phyloP scores from a whole-genome alignment of 2,329 filamentous ascomycete genomes.

The Rhinocladiella mackenziei region DNA sequence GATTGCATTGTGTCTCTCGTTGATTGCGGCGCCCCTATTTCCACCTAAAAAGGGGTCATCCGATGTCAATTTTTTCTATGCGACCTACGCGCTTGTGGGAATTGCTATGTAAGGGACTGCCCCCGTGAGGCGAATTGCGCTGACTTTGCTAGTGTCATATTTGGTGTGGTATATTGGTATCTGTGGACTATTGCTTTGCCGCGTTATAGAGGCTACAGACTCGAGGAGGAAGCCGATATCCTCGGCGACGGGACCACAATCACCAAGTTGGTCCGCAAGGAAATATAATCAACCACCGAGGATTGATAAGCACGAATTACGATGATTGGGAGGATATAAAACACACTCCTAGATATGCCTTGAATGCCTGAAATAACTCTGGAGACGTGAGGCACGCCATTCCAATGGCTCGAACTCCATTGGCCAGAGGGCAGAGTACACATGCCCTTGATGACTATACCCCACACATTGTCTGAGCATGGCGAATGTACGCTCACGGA shows the following conservation, averaged over 20 bases:
- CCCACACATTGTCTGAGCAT: constrained; percentile 24
- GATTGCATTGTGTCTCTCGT: constrained; percentile 50
- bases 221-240: constrained; percentile 59
- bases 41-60: constrained; percentile 50
- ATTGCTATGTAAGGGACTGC: constrained; percentile 38
- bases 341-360: constrained; percentile 2
- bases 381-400: constrained; percentile 16
- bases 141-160: constrained; percentile 47
- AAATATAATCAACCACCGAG: constrained; percentile 22
- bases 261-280: constrained; percentile 50
- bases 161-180: constrained; percentile 65
- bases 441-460: constrained; percentile 9
- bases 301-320: constrained; percentile 24
- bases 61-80: constrained; percentile 49
- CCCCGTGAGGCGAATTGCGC: constrained; percentile 14
- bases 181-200: constrained; percentile 62
- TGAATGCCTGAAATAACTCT: constrained; percentile 4
- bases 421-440: constrained; percentile 12
- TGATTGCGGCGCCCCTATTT: constrained; percentile 61
- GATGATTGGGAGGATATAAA: constrained; percentile 7
- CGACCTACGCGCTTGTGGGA: constrained; percentile 52
- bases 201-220: constrained; percentile 53
- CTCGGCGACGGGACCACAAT: constrained; percentile 65
- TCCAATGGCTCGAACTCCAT: constrained; percentile 10
- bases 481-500: constrained; percentile 13